Evolutionary conservation across 202 grass and related monocot species (phyloP).

Genomic region (Carex sylvatica): DNA sequence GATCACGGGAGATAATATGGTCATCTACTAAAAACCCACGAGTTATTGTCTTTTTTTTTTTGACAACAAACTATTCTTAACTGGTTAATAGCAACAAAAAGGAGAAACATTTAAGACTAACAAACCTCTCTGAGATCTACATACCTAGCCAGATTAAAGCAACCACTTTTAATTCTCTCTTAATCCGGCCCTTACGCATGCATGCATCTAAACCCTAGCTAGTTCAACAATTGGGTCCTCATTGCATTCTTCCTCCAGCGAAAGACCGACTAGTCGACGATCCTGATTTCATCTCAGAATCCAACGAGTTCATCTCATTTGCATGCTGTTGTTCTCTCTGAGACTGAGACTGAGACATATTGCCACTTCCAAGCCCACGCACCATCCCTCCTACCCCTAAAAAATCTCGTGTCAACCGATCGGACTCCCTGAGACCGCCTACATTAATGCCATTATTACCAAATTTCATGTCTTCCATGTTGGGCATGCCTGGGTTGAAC

Average conservation of each 20-base stretch:
- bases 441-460: slow-evolving; percentile 34
- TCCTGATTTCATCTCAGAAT: slow-evolving; percentile 87
- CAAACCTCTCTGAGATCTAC: slow-evolving; percentile 21
- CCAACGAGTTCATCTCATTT: slow-evolving; percentile 79
- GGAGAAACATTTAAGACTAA: slow-evolving; percentile 24
- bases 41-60: slow-evolving; percentile 16
- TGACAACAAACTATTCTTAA: slow-evolving; percentile 26
- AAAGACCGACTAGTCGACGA: slow-evolving; percentile 43
- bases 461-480: slow-evolving; percentile 84
- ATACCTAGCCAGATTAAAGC: slow-evolving; percentile 22
- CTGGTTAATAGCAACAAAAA: slow-evolving; percentile 29
- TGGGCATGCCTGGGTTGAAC: slow-evolving; percentile 51
- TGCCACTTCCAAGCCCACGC: slow-evolving; percentile 43
- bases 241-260: slow-evolving; percentile 61
- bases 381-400: slow-evolving; percentile 64
- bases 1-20: slow-evolving; percentile 28
- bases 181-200: slow-evolving; percentile 20
- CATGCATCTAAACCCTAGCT: slow-evolving; percentile 31
- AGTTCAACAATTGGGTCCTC: not conserved
- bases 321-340: slow-evolving; percentile 62
- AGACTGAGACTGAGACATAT: slow-evolving; percentile 49
- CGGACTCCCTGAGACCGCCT: slow-evolving; percentile 12
- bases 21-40: slow-evolving; percentile 16
- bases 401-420: slow-evolving; percentile 78
- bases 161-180: not conserved